Evolutionary conservation across 345 rosid genomes (phyloP), one percentile per base, ranked within the genome.

Genomic region (Murraya koenigii): DNA sequence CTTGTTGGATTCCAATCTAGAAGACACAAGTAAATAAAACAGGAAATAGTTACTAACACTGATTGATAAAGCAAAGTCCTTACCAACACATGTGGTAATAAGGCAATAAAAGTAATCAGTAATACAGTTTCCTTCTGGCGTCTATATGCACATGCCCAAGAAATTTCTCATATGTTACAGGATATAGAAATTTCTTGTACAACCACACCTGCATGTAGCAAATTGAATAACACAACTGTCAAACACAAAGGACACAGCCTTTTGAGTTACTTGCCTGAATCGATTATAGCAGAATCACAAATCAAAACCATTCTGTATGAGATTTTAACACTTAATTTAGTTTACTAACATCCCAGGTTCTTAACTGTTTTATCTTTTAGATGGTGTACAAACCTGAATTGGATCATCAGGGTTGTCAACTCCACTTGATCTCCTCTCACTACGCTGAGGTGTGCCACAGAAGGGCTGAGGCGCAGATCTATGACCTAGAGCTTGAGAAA

Each of bases 401-500:
- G 36, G 85, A 79, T 80, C 85, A 63, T n/a, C 64, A 58, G 83
- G 76, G 75, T 74, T 71, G 26, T 76, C 80, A 72, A 73, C 73
- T 66, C 66, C 78, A 62, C 30, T 72, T 26, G 78, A 52, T 77
- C 71, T 71, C 69, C 60, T 76, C 49, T 75, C 90, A 78, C 41
- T 59, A 35, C 49, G n/a, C 23, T 76, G 83, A 47, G 70, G 66
- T 25, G 65, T 75, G 72, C 90, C 59, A 68, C 75, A 28, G 68
- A 82, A 80, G 74, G 89, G 76, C 32, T 63, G 78, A 1, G 66
- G 66, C 39, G 74, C 72, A 59, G 88, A 67, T 52, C 90, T 93
- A 75, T 80, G 83, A 41, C 84, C 84, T 41, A 96, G 86, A 70
- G 95, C 97, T 83, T 87, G 97, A 41, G 98, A 91, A 75, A 96